Evolutionary conservation across 2,329 filamentous ascomycete species (phyloP).

Genomic region (Geosmithia flava): DNA sequence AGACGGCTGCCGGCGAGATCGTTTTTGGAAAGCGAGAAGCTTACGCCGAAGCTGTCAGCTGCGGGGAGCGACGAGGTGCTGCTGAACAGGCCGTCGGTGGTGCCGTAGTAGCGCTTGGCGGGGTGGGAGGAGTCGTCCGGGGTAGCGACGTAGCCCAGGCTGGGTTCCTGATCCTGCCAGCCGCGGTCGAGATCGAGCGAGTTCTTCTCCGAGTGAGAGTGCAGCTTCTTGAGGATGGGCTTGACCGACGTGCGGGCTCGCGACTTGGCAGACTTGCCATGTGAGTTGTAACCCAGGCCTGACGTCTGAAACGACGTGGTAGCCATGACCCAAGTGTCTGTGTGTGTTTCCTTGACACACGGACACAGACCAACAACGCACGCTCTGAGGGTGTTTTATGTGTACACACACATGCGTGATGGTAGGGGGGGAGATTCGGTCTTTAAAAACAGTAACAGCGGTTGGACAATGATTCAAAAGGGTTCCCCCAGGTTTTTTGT

Average conservation of each 20-base stretch:
- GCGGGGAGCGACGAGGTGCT: background rate
- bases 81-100: slow-evolving; percentile 5
- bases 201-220: slow-evolving; percentile 43
- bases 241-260: slow-evolving; percentile 38
- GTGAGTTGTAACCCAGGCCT: slow-evolving; percentile 4
- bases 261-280: slow-evolving; percentile 19
- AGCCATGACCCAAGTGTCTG: background rate
- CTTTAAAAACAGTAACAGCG: background rate
- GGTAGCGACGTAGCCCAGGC: slow-evolving; percentile 12
- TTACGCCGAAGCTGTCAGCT: slow-evolving; percentile 14
- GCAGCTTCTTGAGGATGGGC: slow-evolving; percentile 49
- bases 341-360: background rate
- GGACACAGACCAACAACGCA: background rate
- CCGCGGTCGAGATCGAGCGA: slow-evolving; percentile 49
- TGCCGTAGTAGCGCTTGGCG: slow-evolving; percentile 4
- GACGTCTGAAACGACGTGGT: slow-evolving; percentile 1
- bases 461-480: too few species aligned
- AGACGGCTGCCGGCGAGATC: slow-evolving; percentile 10
- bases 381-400: background rate
- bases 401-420: background rate
- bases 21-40: slow-evolving; percentile 27
- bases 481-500: too few species aligned
- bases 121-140: slow-evolving; percentile 4
- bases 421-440: too few species aligned
- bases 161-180: slow-evolving; percentile 38